Conservation (phyloP, 2,329 filamentous ascomycete genomes). For the Hawksworthiomyces lignivorus region DNA sequence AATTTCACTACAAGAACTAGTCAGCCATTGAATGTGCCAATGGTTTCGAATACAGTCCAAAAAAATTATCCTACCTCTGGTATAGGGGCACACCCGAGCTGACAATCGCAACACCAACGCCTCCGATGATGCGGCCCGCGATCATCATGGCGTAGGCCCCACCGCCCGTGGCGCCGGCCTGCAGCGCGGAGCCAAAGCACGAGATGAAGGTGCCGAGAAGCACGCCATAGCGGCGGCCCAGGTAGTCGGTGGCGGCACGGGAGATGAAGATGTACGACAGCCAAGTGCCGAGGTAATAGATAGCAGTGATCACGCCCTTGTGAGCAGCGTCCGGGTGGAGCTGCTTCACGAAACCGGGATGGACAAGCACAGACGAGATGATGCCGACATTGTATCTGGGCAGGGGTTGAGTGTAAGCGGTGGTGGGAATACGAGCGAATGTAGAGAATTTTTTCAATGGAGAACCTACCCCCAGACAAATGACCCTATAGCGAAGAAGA, state of each 20-base stretch:
- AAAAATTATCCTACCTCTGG: no score
- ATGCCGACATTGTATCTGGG: slow-evolving; percentile 49
- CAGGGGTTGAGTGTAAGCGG: not conserved
- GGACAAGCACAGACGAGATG: slow-evolving; percentile 47
- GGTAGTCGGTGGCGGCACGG: slow-evolving; percentile 40
- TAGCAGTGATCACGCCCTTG: slow-evolving; percentile 45
- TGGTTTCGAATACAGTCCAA: no score
- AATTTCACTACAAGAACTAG: slow-evolving; percentile 36
- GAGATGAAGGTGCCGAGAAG: slow-evolving; percentile 38
- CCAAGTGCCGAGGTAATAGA: slow-evolving; percentile 52
- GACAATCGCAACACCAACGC: slow-evolving; percentile 45
- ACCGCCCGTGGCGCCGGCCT: slow-evolving; percentile 34
- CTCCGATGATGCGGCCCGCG: slow-evolving; percentile 42
- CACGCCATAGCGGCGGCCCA: slow-evolving; percentile 45
- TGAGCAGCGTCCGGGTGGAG: slow-evolving; percentile 36
- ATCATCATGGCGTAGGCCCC: slow-evolving; percentile 40
- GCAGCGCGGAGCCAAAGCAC: slow-evolving; percentile 40
- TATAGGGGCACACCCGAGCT: slow-evolving; percentile 51
- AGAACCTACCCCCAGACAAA: slow-evolving; percentile 45
- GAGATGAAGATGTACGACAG: slow-evolving; percentile 47
- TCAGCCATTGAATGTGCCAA: not conserved
- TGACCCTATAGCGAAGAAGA: slow-evolving; percentile 48
- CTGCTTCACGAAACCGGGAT: slow-evolving; percentile 43
- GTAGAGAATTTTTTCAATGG: not conserved
- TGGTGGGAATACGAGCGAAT: slow-evolving; percentile 1